Conservation (phyloP, 2,329 filamentous ascomycete genomes). For the Emmonsiellopsis sp. region DNA sequence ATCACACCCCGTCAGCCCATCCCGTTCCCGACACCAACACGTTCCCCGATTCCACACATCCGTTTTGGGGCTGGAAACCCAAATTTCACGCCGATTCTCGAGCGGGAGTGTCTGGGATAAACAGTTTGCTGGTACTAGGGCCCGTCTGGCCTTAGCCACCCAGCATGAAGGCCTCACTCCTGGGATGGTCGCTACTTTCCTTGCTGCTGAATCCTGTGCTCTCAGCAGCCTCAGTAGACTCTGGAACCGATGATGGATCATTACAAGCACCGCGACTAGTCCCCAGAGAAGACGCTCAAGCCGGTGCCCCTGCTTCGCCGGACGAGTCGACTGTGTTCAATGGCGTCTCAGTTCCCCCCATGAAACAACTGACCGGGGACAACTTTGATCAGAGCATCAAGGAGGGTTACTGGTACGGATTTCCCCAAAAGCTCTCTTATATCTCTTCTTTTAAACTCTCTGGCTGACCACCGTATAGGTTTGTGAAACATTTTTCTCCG, state of each 20-base stretch:
- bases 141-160: slow-evolving; percentile 12
- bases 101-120: not conserved
- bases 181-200: slow-evolving; percentile 26
- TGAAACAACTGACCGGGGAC: slow-evolving; percentile 40
- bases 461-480: slow-evolving; percentile 24
- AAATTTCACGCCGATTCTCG: not conserved
- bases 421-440: not conserved
- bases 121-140: not conserved
- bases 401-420: slow-evolving; percentile 43
- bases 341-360: slow-evolving; percentile 42
- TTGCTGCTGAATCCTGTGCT: slow-evolving; percentile 26
- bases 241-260: slow-evolving; percentile 5
- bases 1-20: too few relatives aligned
- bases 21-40: too few relatives aligned
- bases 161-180: slow-evolving; percentile 30
- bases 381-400: slow-evolving; percentile 41
- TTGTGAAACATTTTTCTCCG: slow-evolving; percentile 46
- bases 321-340: slow-evolving; percentile 39
- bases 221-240: slow-evolving; percentile 18
- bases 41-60: not conserved
- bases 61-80: not conserved
- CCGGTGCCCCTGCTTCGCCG: slow-evolving; percentile 12
- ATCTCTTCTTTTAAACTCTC: not conserved
- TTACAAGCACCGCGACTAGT: slow-evolving; percentile 16
- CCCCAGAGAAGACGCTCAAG: slow-evolving; percentile 19